Conservation (phyloP, 768 basidiomycete species). For the Collybia sordida region DNA sequence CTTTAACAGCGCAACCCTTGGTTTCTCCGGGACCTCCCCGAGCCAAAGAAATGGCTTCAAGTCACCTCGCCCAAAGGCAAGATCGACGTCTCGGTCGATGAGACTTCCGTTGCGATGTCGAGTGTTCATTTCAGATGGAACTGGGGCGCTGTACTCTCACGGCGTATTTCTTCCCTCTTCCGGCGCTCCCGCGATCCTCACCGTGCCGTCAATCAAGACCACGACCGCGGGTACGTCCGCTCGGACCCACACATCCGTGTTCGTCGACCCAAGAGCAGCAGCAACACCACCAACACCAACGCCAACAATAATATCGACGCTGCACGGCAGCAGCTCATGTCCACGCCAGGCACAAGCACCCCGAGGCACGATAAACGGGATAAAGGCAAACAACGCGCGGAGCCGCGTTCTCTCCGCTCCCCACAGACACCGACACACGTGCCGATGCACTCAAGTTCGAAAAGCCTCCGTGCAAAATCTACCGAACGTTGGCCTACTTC, state of each 20-base stretch:
- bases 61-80: conserved; percentile 35
- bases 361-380: conserved; percentile 24
- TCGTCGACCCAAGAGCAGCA: conserved; percentile 12
- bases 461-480: conserved; percentile 25
- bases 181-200: conserved; percentile 34
- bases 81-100: conserved; percentile 67
- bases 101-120: conserved; percentile 75
- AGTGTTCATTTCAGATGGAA: conserved; percentile 62
- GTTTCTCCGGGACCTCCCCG: conserved; percentile 66
- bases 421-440: too few relatives aligned
- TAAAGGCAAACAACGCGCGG: conserved; percentile 24
- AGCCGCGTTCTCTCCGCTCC: background rate
- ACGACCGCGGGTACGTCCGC: conserved; percentile 15
- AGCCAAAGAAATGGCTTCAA: conserved; percentile 69
- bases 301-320: too few relatives aligned
- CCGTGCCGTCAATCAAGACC: conserved; percentile 2
- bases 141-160: conserved; percentile 41
- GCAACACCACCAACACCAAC: background rate
- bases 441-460: conserved; percentile 6
- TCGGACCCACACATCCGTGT: conserved; percentile 21
- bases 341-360: background rate
- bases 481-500: conserved; percentile 27
- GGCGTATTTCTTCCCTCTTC: conserved; percentile 51
- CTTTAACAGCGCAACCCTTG: conserved; percentile 53
- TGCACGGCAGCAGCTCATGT: conserved; percentile 2